phyloP scores from a whole-genome alignment of 768 basidiomycete species.

The Amanita brunnescens region DNA sequence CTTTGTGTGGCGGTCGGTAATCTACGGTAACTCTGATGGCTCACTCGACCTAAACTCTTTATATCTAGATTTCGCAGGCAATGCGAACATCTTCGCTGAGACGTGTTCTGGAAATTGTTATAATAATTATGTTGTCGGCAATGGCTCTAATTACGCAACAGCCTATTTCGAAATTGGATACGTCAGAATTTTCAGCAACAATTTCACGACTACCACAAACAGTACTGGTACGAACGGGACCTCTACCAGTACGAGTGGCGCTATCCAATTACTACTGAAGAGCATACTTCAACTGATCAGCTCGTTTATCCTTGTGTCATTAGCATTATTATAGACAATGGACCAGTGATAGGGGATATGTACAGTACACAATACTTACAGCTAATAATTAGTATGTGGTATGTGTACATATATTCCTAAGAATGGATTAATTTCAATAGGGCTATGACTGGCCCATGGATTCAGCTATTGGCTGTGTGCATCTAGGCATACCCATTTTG shows the following conservation, averaged over 20 bases:
- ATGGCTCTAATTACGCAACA: slow-evolving; percentile 49
- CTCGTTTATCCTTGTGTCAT: not conserved
- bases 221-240: not conserved
- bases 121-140: slow-evolving; percentile 57
- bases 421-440: too few relatives aligned
- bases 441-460: too few relatives aligned
- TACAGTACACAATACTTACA: not conserved
- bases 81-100: slow-evolving; percentile 39
- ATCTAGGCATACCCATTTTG: slow-evolving; percentile 29
- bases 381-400: not conserved
- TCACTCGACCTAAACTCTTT: slow-evolving; percentile 5
- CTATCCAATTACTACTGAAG: not conserved
- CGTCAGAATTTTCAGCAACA: slow-evolving; percentile 18
- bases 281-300: not conserved
- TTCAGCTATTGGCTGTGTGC: too few relatives aligned
- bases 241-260: too few relatives aligned
- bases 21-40: not conserved
- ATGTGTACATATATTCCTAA: too few relatives aligned
- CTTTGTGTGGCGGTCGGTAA: slow-evolving; percentile 49
- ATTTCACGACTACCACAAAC: not conserved
- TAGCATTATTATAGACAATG: not conserved
- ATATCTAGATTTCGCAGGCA: slow-evolving; percentile 39
- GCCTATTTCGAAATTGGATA: slow-evolving; percentile 70
- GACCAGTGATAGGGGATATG: not conserved
- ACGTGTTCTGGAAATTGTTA: slow-evolving; percentile 67